Conservation (phyloP, 2,329 filamentous ascomycete genomes). For the Ophiocordyceps sinensis region DNA sequence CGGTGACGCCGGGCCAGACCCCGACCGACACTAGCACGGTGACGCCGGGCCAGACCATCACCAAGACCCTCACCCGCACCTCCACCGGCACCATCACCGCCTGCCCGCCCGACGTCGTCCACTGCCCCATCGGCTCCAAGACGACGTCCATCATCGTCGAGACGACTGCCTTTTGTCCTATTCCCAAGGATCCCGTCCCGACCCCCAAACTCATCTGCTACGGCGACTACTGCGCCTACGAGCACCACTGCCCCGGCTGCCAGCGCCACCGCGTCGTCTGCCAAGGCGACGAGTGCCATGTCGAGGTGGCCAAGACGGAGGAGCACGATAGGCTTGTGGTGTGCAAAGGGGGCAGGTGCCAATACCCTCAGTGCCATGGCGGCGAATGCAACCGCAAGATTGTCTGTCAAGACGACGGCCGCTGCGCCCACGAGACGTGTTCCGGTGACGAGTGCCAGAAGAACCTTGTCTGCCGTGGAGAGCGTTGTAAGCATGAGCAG, state of each 20-base stretch:
- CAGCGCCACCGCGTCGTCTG: conserved; percentile 17
- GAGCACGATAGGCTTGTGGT: conserved; percentile 15
- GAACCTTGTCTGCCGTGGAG: conserved; percentile 17
- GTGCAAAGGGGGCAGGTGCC: conserved; percentile 15
- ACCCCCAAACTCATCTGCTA: conserved; percentile 21
- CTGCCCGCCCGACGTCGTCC: conserved; percentile 8
- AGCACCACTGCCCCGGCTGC: conserved; percentile 13
- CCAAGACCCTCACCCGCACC: background rate
- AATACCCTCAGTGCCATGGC: conserved; percentile 10
- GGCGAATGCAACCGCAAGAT: conserved; percentile 16
- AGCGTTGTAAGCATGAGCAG: conserved; percentile 14
- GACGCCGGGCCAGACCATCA: background rate
- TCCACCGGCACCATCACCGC: conserved; percentile 12
- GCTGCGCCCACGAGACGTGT: conserved; percentile 15
- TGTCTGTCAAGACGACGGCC: conserved; percentile 14
- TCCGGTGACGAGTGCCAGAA: conserved; percentile 14
- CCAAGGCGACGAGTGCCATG: conserved; percentile 11
- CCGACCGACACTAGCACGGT: too few species aligned
- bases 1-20: background rate
- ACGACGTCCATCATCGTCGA: conserved; percentile 9
- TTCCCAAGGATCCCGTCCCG: conserved; percentile 11
- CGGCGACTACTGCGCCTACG: conserved; percentile 16
- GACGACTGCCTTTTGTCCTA: conserved; percentile 8
- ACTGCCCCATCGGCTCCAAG: conserved; percentile 9
- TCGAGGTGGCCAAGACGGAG: conserved; percentile 11